Evolutionary conservation across 108 stramenopile genomes (phyloP), one percentile per base, ranked within the genome.

Genomic region (Cyclotella distinguenda): DNA sequence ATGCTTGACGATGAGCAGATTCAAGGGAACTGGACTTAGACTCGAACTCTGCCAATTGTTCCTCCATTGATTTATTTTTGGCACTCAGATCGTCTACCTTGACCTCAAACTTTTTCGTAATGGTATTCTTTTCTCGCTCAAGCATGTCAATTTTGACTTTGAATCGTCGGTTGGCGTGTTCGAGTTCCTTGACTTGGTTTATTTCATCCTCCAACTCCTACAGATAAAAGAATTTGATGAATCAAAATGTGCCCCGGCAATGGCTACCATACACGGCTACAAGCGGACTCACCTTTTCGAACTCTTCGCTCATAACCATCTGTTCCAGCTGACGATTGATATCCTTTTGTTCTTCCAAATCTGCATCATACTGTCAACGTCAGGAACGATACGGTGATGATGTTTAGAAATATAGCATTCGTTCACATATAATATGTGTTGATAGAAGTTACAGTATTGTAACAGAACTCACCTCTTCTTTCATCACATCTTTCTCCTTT

Each of bases 61-160:
- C 66, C 15, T 74, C 74, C 27, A 74, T 18, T 36, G 58, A 34
- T 36, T 60, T 61, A 39, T 60, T 62, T 32, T 74, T 74, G 45
- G 32, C 55, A 28, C 53, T 49, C n/a, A 61, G 52, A 33, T 74
- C 74, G 43, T 74, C 74, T 27, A 74, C 47, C 53, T 74, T 74
- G n/a, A 28, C 31, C 31, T 74, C 74, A 39, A 66, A 67, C 59
- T 67, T 62, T 51, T 74, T 74, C 8, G 45, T 31, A 12, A 67
- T 67, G 6, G 65, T 67, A 27, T 28, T 49, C 32, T 66, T 74
- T 28, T 74, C 74, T 38, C 74, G 49, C 35, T 74, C 74, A 25
- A 74, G 64, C 74, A 74, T 74, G 50, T 74, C 74, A 56, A 74
- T 67, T 39, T 74, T 74, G 26, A 74, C 74, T 42, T 74, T 74